Conservation (phyloP, 305 asterid genomes). For the Coffea humblotiana region DNA sequence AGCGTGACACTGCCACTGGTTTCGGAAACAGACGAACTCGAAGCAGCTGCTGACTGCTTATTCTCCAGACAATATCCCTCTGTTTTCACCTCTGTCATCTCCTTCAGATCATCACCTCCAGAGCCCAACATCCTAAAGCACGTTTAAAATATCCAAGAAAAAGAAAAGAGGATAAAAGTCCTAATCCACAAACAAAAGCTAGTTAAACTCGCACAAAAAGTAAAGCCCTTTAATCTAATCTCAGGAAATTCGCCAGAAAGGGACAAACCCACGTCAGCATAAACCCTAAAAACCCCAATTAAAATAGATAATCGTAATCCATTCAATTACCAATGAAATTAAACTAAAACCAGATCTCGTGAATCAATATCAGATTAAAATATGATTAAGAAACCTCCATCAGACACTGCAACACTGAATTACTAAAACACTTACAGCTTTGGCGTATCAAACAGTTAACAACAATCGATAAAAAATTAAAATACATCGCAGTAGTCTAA, state of each 20-base stretch:
- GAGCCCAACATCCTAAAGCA: constrained; percentile 25
- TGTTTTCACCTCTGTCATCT: constrained; percentile 66
- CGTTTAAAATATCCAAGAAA: constrained; percentile 8
- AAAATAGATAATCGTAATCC: constrained; percentile 14
- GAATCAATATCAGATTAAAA: constrained; percentile 28
- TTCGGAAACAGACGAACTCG: constrained; percentile 88
- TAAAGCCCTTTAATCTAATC: constrained; percentile 22
- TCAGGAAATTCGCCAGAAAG: constrained; percentile 12
- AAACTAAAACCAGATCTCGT: constrained; percentile 55
- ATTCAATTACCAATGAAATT: constrained; percentile 22
- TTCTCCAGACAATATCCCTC: constrained; percentile 58
- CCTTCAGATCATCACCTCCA: constrained; percentile 43
- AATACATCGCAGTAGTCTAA: constrained; percentile 30
- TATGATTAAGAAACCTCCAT: constrained; percentile 28
- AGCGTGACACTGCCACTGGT: constrained; percentile 58
- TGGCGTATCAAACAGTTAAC: constrained; percentile 10
- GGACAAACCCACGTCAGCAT: constrained; percentile 9
- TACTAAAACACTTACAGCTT: constrained; percentile 14
- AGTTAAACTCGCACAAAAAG: constrained; percentile 12
- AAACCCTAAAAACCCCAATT: constrained; percentile 26
- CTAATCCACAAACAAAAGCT: constrained; percentile 7
- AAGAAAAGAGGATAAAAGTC: background rate
- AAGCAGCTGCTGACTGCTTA: constrained; percentile 68
- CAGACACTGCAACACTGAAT: constrained; percentile 23
- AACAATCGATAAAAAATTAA: constrained; percentile 8